These are phyloP conservation scores for Xylaria telfairii DNA, from an alignment of 495 filamentous ascomycete genomes.

Conservation along the genomic window DNA sequence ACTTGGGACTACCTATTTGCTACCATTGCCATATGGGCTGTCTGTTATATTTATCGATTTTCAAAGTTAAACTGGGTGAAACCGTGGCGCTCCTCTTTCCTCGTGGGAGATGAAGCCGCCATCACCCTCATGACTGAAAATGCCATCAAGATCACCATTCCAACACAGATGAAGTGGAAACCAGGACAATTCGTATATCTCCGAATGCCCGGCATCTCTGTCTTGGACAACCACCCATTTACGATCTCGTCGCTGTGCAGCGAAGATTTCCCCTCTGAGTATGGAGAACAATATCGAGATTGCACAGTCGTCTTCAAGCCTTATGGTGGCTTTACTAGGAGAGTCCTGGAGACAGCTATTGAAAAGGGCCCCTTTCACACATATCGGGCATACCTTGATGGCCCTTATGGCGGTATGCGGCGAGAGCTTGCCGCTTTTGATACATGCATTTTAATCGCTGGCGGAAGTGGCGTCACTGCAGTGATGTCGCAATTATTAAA, in stretches of 20 bases:
- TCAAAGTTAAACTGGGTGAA: conserved; percentile 87
- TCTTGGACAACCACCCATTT: conserved; percentile 94
- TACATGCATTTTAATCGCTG: conserved; percentile 88
- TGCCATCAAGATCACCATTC: conserved; percentile 90
- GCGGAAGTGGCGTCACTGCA: conserved; percentile 93
- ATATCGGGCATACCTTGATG: conserved; percentile 89
- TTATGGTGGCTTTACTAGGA: conserved; percentile 84
- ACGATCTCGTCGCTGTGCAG: conserved; percentile 89
- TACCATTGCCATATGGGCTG: conserved; percentile 77
- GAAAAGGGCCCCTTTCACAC: conserved; percentile 84
- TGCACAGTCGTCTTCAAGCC: conserved; percentile 90
- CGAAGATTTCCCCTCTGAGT: conserved; percentile 84
- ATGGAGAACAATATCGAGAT: conserved; percentile 85
- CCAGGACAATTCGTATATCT: conserved; percentile 96
- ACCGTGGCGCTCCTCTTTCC: conserved; percentile 76
- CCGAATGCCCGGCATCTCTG: conserved; percentile 86
- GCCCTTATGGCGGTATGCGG: conserved; percentile 93
- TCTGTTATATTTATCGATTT: conserved; percentile 68
- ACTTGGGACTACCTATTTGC: conserved; percentile 92
- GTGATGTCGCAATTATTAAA: conserved; percentile 88
- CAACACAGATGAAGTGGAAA: conserved; percentile 90
- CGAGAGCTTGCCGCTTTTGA: conserved; percentile 92
- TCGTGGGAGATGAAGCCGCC: conserved; percentile 87
- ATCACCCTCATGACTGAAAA: conserved; percentile 89
- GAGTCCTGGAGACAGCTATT: conserved; percentile 77